Evolutionary conservation across 2,329 filamentous ascomycete genomes (phyloP).

Genomic region (Ophiostoma sp.): DNA sequence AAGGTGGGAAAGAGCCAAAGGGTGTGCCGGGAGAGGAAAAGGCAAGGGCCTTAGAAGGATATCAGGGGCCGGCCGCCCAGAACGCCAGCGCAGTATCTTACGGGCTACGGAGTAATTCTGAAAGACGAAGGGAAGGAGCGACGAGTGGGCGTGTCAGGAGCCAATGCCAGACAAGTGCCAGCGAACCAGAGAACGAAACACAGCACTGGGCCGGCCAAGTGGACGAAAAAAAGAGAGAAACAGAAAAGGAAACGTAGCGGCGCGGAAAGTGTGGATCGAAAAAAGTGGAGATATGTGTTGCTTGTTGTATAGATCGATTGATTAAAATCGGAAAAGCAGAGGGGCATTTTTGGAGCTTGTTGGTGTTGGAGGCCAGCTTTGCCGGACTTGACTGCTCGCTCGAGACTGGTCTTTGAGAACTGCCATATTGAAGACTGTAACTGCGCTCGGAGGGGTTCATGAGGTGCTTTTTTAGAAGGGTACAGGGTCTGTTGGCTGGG

Average conservation of each 20-base stretch:
- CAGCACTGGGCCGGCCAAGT: background rate
- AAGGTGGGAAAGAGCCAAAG: background rate
- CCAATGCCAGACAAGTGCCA: background rate
- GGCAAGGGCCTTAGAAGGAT: background rate
- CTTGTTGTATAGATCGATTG: background rate
- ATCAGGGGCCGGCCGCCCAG: background rate
- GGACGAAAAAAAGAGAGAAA: background rate
- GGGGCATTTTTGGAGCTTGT: background rate
- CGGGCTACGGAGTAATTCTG: slow-evolving; percentile 9
- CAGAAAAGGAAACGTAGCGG: slow-evolving; percentile 20
- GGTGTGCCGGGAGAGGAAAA: background rate
- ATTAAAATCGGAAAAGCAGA: background rate
- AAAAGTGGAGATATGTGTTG: slow-evolving; percentile 4
- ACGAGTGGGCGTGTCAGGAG: background rate
- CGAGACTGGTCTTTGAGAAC: background rate
- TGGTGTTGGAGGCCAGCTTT: background rate
- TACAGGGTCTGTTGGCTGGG: background rate
- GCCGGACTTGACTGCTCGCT: slow-evolving; percentile 1
- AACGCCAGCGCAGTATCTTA: background rate
- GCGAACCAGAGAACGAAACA: background rate
- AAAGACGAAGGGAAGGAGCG: background rate
- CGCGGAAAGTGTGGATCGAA: background rate
- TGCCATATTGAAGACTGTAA: background rate
- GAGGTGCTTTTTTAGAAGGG: background rate
- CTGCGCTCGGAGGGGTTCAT: background rate